A percentile compares a stretch with the other conserved stretches of the same genome.
Evolutionary conservation across 805 yeast genomes (phyloP).

Genomic region (Saccharomycopsis selenospora): DNA sequence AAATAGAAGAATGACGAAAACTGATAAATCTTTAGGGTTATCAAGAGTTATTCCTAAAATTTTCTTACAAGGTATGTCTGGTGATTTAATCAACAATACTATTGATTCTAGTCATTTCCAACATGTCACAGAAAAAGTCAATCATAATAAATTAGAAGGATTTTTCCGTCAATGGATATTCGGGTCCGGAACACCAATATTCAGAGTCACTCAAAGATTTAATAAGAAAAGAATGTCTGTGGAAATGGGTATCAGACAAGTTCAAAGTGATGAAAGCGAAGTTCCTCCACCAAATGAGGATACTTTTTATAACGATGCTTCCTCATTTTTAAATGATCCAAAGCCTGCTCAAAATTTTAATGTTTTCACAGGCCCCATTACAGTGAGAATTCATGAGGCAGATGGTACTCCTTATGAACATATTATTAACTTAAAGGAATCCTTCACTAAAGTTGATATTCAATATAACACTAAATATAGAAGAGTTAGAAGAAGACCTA

Average conservation of each 20-base stretch:
- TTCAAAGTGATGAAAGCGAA: conserved; percentile 58
- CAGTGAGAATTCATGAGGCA: conserved; percentile 93
- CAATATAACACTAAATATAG: conserved; percentile 93
- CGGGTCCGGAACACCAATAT: conserved; percentile 82
- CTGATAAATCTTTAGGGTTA: conserved; percentile 89
- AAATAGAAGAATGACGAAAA: conserved; percentile 90
- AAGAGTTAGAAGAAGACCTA: conserved; percentile 58
- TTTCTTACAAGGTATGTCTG: conserved; percentile 91
- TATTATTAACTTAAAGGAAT: conserved; percentile 83
- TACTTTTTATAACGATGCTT: conserved; percentile 35
- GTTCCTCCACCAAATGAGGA: conserved; percentile 28
- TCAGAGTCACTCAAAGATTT: conserved; percentile 83
- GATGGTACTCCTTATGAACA: conserved; percentile 99
- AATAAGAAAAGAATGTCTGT: conserved; percentile 90
- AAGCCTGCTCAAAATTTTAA: conserved; percentile 20
- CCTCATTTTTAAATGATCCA: conserved; percentile 8
- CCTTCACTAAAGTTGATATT: conserved; percentile 79
- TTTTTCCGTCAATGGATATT: conserved; percentile 93
- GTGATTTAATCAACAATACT: conserved; percentile 73
- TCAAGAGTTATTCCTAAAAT: conserved; percentile 87
- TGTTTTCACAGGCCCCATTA: conserved; percentile 88
- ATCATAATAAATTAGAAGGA: conserved; percentile 69
- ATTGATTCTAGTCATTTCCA: conserved; percentile 81
- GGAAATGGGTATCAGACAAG: conserved; percentile 91
- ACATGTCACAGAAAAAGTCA: conserved; percentile 90